A percentile compares a stretch with the other conserved stretches of the same genome.
Evolutionary conservation across 768 basidiomycete genomes (phyloP).

Genomic region (Suillus paluster): DNA sequence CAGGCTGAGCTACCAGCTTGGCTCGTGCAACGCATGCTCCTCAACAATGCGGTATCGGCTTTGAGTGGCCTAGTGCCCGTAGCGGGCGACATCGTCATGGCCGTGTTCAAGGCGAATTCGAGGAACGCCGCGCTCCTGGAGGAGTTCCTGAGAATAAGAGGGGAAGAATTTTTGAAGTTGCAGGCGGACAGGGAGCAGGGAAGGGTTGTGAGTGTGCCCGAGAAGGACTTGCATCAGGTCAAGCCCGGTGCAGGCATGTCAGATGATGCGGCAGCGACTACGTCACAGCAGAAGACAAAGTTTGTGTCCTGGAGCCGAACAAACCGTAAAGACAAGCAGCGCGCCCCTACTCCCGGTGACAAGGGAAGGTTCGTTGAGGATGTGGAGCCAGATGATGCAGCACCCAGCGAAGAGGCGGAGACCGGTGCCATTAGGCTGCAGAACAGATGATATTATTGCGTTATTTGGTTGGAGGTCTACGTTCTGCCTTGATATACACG

Average conservation of each 20-base stretch:
- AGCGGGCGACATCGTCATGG: slow-evolving; percentile 77
- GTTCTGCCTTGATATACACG: neutral
- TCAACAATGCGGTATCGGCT: slow-evolving; percentile 75
- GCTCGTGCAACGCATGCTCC: slow-evolving; percentile 74
- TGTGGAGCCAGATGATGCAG: slow-evolving; percentile 20
- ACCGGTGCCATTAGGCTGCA: neutral
- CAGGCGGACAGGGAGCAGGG: slow-evolving; percentile 40
- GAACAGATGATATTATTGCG: neutral
- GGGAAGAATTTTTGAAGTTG: slow-evolving; percentile 68
- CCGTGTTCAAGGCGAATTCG: slow-evolving; percentile 85
- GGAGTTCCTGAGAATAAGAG: slow-evolving; percentile 80
- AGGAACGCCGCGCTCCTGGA: slow-evolving; percentile 88
- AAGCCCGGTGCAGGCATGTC: slow-evolving; percentile 57
- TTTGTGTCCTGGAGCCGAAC: slow-evolving; percentile 15
- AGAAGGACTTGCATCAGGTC: slow-evolving; percentile 45
- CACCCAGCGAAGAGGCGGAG: neutral
- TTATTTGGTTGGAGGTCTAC: neutral
- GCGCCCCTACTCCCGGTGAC: slow-evolving; percentile 23
- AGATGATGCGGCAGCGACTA: slow-evolving; percentile 40
- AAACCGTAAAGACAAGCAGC: slow-evolving; percentile 28
- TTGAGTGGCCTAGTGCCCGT: slow-evolving; percentile 71
- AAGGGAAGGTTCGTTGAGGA: slow-evolving; percentile 46
- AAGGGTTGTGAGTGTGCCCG: slow-evolving; percentile 26
- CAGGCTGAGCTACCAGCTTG: slow-evolving; percentile 72
- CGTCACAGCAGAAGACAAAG: slow-evolving; percentile 16